Percentiles rank a stretch among this genome's conserved stretches.
Evolutionary conservation across 768 basidiomycete species (phyloP).

Genomic region (Tephrocybe sp.): DNA sequence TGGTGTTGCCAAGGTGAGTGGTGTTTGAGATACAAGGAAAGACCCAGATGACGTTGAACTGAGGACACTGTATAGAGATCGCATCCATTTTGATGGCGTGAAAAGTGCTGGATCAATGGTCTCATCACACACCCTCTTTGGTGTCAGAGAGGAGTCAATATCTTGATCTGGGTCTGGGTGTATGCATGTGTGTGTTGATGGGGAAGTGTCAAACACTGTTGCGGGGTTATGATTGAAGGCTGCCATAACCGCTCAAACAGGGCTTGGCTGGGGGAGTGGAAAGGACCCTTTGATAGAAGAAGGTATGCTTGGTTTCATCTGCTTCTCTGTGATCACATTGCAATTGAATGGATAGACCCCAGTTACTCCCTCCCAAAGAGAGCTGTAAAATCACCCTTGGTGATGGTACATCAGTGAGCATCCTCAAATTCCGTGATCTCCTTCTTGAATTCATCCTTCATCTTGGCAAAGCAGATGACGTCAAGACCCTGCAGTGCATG

Average conservation of each 20-base stretch:
- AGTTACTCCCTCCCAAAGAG: constrained; percentile 32
- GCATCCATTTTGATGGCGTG: constrained; percentile 26
- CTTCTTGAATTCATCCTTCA: no score
- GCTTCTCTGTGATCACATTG: constrained; percentile 17
- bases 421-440: constrained; percentile 1
- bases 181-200: not conserved
- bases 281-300: constrained; percentile 18
- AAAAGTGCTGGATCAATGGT: constrained; percentile 17
- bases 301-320: no score
- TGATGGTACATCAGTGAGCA: constrained; percentile 20
- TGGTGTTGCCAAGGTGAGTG: constrained; percentile 9
- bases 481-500: not conserved
- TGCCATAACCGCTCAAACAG: constrained; percentile 13
- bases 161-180: not conserved
- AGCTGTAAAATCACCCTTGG: constrained; percentile 36
- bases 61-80: constrained; percentile 15
- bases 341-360: constrained; percentile 39
- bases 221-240: constrained; percentile 11
- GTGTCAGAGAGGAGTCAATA: no score
- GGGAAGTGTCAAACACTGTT: constrained; percentile 8
- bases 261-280: constrained; percentile 17
- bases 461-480: not conserved
- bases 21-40: constrained; percentile 18
- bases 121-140: constrained; percentile 1
- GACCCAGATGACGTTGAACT: constrained; percentile 19